Evolutionary conservation across 345 rosid species (phyloP).

Genomic region (Salix dunnii): DNA sequence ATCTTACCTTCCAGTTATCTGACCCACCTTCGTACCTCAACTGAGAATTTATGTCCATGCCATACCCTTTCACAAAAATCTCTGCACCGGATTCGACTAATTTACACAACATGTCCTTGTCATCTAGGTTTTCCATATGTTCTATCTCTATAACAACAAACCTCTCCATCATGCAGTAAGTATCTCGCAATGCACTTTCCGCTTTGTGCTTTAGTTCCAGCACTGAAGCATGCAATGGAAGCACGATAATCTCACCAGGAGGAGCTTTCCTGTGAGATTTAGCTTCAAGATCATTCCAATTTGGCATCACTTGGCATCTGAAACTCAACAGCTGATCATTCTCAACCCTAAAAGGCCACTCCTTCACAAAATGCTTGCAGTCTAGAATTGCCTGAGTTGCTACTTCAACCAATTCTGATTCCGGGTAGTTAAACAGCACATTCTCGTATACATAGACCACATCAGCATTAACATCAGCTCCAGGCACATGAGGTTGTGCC

Average conservation of each 20-base stretch:
- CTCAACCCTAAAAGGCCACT: conserved; percentile 58
- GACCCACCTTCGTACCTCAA: conserved; percentile 62
- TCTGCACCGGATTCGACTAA: conserved; percentile 49
- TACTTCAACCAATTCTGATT: conserved; percentile 38
- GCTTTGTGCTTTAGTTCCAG: conserved; percentile 60
- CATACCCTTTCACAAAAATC: conserved; percentile 48
- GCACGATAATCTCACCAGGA: conserved; percentile 56
- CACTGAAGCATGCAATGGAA: conserved; percentile 62
- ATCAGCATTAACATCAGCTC: conserved; percentile 55
- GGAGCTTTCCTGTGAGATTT: conserved; percentile 26
- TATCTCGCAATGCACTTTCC: conserved; percentile 58
- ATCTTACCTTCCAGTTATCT: conserved; percentile 73
- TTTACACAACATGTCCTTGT: conserved; percentile 46
- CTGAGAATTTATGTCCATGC: conserved; percentile 37
- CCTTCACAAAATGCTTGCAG: conserved; percentile 72
- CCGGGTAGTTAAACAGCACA: conserved; percentile 57
- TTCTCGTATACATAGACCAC: conserved; percentile 43
- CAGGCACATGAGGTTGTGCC: conserved; percentile 30
- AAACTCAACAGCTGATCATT: conserved; percentile 44
- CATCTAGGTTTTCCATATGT: conserved; percentile 41
- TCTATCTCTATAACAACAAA: conserved; percentile 53
- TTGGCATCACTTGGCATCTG: conserved; percentile 51
- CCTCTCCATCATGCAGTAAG: conserved; percentile 55
- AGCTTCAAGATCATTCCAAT: conserved; percentile 25
- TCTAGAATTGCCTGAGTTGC: conserved; percentile 61